These are phyloP conservation scores for Saturnispora silvae DNA, from an alignment of 805 yeast species.

Conservation along the genomic window DNA sequence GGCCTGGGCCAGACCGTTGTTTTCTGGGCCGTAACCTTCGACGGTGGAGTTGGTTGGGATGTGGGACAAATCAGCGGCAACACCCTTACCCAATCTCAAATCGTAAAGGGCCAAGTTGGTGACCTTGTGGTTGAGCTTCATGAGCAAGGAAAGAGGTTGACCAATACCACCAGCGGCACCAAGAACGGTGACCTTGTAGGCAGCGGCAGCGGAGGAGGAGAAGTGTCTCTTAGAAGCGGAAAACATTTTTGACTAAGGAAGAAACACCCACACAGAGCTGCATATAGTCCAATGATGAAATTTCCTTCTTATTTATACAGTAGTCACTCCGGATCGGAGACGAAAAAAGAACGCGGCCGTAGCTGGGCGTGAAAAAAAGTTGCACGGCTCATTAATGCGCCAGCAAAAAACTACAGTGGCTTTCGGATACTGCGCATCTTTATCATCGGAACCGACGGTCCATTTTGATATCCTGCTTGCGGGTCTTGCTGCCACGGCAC, in stretches of 20 bases:
- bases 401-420: no score
- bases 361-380: no score
- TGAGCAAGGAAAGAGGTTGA: constrained; percentile 76
- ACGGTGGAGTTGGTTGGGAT: constrained; percentile 33
- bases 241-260: constrained; percentile 33
- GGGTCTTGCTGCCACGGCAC: no score
- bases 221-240: constrained; percentile 40
- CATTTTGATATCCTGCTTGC: no score
- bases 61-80: constrained; percentile 82
- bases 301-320: background rate
- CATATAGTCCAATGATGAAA: background rate
- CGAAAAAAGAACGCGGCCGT: constrained; percentile 5
- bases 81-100: constrained; percentile 78
- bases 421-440: no score
- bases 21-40: constrained; percentile 19
- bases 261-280: background rate
- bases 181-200: constrained; percentile 71
- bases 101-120: constrained; percentile 71
- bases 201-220: constrained; percentile 53
- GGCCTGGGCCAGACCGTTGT: constrained; percentile 26
- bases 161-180: constrained; percentile 97
- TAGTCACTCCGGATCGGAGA: constrained; percentile 1
- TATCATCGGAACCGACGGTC: no score
- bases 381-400: no score
- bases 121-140: constrained; percentile 57